These are phyloP conservation scores for Clonostachys sp. DNA, from an alignment of 2,329 filamentous ascomycete species.

Conservation along the genomic window DNA sequence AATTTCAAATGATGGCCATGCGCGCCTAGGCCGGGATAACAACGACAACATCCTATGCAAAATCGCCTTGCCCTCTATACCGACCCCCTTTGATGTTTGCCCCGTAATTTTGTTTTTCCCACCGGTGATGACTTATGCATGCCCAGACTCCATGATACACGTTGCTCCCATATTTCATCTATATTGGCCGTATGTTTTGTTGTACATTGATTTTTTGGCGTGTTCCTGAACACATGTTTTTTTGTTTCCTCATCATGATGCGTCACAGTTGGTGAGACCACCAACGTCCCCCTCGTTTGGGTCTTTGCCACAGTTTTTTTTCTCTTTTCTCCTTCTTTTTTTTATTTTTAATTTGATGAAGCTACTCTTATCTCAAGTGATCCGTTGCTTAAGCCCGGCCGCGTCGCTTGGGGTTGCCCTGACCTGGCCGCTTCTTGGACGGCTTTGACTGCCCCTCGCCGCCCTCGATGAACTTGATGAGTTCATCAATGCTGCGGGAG, in stretches of 20 bases:
- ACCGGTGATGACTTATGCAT: too few relatives aligned
- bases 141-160: too few relatives aligned
- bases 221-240: neutral
- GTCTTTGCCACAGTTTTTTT: neutral
- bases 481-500: constrained; percentile 83
- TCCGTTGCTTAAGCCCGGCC: constrained; percentile 16
- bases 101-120: too few relatives aligned
- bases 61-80: too few relatives aligned
- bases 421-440: constrained; percentile 51
- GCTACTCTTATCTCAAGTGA: neutral
- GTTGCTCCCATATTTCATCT: too few relatives aligned
- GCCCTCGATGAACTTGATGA: constrained; percentile 93
- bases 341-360: constrained; percentile 3
- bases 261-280: too few relatives aligned
- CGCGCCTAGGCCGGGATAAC: too few relatives aligned
- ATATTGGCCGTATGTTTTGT: neutral
- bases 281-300: neutral
- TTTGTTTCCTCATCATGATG: neutral
- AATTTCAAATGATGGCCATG: neutral
- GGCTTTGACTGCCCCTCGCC: constrained; percentile 45
- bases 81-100: too few relatives aligned
- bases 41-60: too few relatives aligned
- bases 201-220: neutral
- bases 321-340: neutral
- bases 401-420: constrained; percentile 52